A percentile compares a stretch with the other conserved stretches of the same genome.
Evolutionary conservation across 192 early-diverging fungal species (phyloP).

Genomic region (Coemansia sp.): DNA sequence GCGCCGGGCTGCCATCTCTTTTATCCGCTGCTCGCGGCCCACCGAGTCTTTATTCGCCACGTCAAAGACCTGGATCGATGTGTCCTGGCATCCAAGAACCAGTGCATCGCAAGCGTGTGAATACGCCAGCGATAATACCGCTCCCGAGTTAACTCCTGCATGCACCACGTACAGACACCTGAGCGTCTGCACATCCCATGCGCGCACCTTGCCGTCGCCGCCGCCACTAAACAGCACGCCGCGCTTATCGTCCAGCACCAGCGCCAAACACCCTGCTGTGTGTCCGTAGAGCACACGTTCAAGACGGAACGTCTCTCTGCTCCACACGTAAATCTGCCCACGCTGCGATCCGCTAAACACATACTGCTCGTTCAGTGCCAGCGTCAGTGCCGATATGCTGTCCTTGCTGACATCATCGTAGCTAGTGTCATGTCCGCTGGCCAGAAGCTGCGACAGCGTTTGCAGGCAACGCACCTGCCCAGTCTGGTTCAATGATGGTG

Average conservation of each 20-base stretch:
- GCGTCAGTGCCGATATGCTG: constrained; percentile 56
- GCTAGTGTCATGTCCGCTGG: constrained; percentile 44
- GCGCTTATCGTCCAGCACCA: constrained; percentile 11
- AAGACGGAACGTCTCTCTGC: constrained; percentile 60
- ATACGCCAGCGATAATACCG: constrained; percentile 67
- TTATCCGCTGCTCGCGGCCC: constrained; percentile 2
- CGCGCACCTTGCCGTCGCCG: constrained; percentile 72
- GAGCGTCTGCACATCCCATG: constrained; percentile 66
- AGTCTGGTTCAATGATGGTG: constrained; percentile 6
- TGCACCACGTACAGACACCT: constrained; percentile 63
- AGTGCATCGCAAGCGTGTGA: constrained; percentile 55
- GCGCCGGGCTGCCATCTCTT: constrained; percentile 24
- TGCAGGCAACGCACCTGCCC: constrained; percentile 23
- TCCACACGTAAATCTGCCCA: constrained; percentile 63
- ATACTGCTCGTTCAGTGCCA: constrained; percentile 59
- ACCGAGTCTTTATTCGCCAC: constrained; percentile 19
- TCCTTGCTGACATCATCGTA: not conserved
- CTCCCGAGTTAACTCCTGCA: constrained; percentile 70
- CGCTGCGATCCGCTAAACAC: constrained; percentile 72
- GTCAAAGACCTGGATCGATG: constrained; percentile 65
- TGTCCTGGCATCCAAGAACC: constrained; percentile 77
- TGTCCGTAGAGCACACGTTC: constrained; percentile 25
- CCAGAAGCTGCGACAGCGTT: constrained; percentile 13
- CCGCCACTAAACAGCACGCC: constrained; percentile 34
- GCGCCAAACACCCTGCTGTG: constrained; percentile 30